A percentile compares a stretch with the other conserved stretches of the same genome.
These are phyloP conservation scores for Pseudogymnoascus sp. DNA, from an alignment of 2,329 filamentous ascomycete species.

Conservation along the genomic window DNA sequence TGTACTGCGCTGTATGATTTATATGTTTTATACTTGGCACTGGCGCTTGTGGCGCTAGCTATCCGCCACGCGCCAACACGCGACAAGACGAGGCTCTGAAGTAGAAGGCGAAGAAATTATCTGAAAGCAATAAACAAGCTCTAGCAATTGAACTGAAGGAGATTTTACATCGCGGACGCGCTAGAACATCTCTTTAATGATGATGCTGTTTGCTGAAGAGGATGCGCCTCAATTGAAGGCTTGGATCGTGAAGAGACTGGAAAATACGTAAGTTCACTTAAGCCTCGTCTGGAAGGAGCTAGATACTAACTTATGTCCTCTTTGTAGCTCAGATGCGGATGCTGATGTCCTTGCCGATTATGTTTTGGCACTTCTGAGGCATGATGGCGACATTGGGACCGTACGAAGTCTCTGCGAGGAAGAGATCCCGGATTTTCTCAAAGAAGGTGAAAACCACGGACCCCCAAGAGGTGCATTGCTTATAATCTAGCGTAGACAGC, in stretches of 20 bases:
- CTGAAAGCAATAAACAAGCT: background rate
- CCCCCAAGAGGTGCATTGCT: background rate
- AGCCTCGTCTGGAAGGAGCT: conserved; percentile 8
- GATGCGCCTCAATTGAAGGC: conserved; percentile 58
- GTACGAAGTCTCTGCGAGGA: conserved; percentile 61
- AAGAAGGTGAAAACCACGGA: conserved; percentile 42
- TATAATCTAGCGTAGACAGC: conserved; percentile 38
- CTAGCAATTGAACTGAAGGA: background rate
- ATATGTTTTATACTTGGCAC: background rate
- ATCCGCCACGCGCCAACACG: conserved; percentile 3
- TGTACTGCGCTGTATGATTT: background rate
- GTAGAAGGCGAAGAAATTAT: conserved; percentile 3
- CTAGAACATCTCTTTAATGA: conserved; percentile 13
- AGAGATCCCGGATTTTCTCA: conserved; percentile 68
- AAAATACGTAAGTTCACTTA: conserved; percentile 55
- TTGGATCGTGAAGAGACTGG: conserved; percentile 71
- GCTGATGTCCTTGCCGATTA: conserved; percentile 77
- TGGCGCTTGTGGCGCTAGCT: conserved; percentile 2
- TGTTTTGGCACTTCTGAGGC: conserved; percentile 66
- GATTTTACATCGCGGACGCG: background rate
- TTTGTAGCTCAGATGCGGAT: conserved; percentile 65
- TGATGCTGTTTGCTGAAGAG: conserved; percentile 55
- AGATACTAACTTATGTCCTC: conserved; percentile 7
- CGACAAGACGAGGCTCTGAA: conserved; percentile 3
- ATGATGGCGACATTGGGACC: conserved; percentile 56